Base-by-base conservation (phyloP, 2,329 filamentous ascomycete species). In the Colletotrichum godetiae region DNA sequence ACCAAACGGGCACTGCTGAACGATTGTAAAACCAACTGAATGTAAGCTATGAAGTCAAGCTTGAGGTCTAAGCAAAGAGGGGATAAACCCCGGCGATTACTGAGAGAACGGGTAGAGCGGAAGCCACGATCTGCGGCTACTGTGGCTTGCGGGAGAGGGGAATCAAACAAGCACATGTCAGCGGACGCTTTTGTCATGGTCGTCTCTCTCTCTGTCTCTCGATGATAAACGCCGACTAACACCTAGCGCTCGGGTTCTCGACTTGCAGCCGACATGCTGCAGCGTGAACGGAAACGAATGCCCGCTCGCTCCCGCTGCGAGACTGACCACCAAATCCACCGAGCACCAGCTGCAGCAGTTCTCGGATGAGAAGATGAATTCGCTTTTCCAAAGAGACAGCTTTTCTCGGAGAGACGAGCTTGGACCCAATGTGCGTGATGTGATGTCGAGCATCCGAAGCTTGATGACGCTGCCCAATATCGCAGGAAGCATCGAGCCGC, bases 41-140 rank as follows among this genome's bases (percentile, higher is more conserved):
- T 69, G 73, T 75, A 75, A 68, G 37, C 61, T 31, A 56, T 64
- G 37, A 73, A 37, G 55, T 66, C 46, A 66, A 73, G 55, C 56
- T 65, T 61, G 10, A 29, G 71, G n/a, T 53, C 33, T 13, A 49
- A 35, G 31, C 6, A 15, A 42, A 2, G 52, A 56, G 31, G 55
- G 31, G 66, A 49, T 64, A 73, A 73, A 70, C 60, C 19, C 46
- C 67, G 67, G 67, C 55, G 56, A 37, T 56, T 35, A n/a, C 35
- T 31, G 29, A 35, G 33, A 22, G 31, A 58, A 58, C 35, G 42
- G n/a, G 66, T 46, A 63, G 49, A 49, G 42, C 42, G 33, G 46
- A 64, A 64, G 59, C 55, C 61, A 61, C 65, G 55, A 63, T 53
- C 37, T 69, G 66, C 66, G 55, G 53, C 66, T 69, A 27, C n/a